Conservation (phyloP, 495 filamentous ascomycete species). For the Penicillium maclennaniae region DNA sequence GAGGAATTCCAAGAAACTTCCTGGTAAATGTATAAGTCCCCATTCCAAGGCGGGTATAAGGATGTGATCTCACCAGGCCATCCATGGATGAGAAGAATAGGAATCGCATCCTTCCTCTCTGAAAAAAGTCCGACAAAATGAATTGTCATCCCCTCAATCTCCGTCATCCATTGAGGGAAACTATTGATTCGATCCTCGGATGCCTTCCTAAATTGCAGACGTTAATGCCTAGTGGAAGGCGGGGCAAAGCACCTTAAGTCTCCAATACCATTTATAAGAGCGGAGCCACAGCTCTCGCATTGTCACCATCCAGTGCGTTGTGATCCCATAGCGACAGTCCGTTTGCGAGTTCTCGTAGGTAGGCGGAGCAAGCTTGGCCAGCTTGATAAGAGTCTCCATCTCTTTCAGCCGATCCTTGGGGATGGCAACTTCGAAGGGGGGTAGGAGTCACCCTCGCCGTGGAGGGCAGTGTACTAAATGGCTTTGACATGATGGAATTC, state of each 20-base stretch:
- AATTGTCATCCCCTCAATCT: conserved; percentile 48
- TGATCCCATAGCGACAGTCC: conserved; percentile 51
- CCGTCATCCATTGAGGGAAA: conserved; percentile 57
- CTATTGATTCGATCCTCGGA: conserved; percentile 56
- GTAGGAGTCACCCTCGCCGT: conserved; percentile 18
- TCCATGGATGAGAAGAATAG: conserved; percentile 57
- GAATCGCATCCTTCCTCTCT: conserved; percentile 53
- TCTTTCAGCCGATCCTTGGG: conserved; percentile 44
- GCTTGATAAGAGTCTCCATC: conserved; percentile 45
- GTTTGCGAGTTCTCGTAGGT: conserved; percentile 48
- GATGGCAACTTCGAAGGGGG: conserved; percentile 43
- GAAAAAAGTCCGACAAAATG: conserved; percentile 66
- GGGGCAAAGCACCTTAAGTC: background rate
- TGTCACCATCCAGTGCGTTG: conserved; percentile 51
- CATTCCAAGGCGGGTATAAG: background rate
- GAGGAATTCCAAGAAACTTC: conserved; percentile 58
- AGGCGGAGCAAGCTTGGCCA: conserved; percentile 49
- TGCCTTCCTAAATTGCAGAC: conserved; percentile 35
- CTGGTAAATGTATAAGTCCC: conserved; percentile 10
- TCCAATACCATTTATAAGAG: conserved; percentile 41
- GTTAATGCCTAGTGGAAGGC: background rate
- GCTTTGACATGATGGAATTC: conserved; percentile 20
- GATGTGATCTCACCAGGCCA: conserved; percentile 50
- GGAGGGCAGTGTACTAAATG: conserved; percentile 29
- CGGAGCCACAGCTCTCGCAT: conserved; percentile 52